Percentiles rank a stretch among this genome's conserved stretches.
Conservation (phyloP, 345 rosid species). For the Brassica rapa region DNA sequence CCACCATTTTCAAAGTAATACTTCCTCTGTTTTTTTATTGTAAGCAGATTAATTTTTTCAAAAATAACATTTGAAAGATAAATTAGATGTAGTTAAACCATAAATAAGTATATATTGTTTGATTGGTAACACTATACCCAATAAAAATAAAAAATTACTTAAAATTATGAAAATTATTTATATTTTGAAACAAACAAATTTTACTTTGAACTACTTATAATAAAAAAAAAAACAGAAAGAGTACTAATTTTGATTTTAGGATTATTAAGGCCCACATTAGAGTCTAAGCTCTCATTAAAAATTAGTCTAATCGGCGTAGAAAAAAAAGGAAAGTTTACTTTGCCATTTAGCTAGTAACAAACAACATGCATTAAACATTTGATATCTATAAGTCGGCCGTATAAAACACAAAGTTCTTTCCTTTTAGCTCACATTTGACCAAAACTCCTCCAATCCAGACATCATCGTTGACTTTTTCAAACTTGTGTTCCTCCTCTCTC, state of each 20-base stretch:
- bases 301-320: neutral
- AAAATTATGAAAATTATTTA: too few relatives aligned
- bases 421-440: constrained; percentile 38
- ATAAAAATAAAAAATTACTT: too few relatives aligned
- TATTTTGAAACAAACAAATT: too few relatives aligned
- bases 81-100: too few relatives aligned
- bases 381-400: constrained; percentile 27
- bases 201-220: too few relatives aligned
- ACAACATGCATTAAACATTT: constrained; percentile 35
- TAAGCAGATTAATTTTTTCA: too few relatives aligned
- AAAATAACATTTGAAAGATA: too few relatives aligned
- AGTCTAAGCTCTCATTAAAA: neutral
- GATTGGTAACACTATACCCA: too few relatives aligned
- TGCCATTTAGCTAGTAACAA: neutral
- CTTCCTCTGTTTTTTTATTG: too few relatives aligned
- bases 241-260: neutral
- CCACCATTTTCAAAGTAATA: constrained; percentile 9
- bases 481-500: constrained; percentile 34
- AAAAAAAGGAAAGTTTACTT: neutral
- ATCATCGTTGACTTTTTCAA: constrained; percentile 39
- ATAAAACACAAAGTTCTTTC: constrained; percentile 33
- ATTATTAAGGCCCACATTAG: neutral
- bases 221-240: too few relatives aligned
- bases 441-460: constrained; percentile 30
- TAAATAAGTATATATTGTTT: too few relatives aligned